phyloP scores from a whole-genome alignment of 345 rosid genomes.

The Populus ilicifolia region DNA sequence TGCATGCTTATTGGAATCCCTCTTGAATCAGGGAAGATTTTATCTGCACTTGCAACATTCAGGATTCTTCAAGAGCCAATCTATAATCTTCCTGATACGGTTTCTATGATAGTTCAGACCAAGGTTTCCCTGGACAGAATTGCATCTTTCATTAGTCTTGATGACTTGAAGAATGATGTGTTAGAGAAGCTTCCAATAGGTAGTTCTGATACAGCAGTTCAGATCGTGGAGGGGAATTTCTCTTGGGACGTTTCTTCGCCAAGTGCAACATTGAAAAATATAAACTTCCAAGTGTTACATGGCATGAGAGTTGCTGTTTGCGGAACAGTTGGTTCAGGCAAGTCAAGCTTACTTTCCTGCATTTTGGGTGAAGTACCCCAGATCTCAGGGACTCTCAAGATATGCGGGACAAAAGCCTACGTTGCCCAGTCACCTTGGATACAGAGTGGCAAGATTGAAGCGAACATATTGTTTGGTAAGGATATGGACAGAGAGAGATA shows the following conservation, averaged over 20 bases:
- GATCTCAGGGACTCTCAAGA: conserved; percentile 25
- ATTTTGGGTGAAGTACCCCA: conserved; percentile 33
- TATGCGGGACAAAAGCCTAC: conserved; percentile 37
- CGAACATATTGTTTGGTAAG: conserved; percentile 34
- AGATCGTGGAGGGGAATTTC: conserved; percentile 27
- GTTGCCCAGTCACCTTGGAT: conserved; percentile 40
- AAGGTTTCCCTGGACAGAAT: conserved; percentile 38
- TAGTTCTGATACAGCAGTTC: conserved; percentile 22
- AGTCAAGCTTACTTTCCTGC: conserved; percentile 32
- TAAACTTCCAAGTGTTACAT: conserved; percentile 22
- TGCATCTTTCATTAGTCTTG: conserved; percentile 26
- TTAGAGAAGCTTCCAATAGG: conserved; percentile 24
- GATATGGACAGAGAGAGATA: conserved; percentile 23
- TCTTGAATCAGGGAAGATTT: conserved; percentile 32
- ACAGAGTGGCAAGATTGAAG: conserved; percentile 34
- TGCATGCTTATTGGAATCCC: conserved; percentile 29
- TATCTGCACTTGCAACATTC: conserved; percentile 37
- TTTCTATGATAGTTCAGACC: conserved; percentile 32
- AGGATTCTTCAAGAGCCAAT: conserved; percentile 34
- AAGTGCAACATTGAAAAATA: conserved; percentile 22
- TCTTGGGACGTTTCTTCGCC: conserved; percentile 31
- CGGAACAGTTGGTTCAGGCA: conserved; percentile 36
- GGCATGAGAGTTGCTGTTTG: conserved; percentile 39
- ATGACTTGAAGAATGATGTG: conserved; percentile 27
- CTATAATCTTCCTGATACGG: conserved; percentile 25